Evolutionary conservation across 2,329 filamentous ascomycete genomes (phyloP), one percentile per base, ranked within the genome.

Genomic region (Phialocephala subalpina): DNA sequence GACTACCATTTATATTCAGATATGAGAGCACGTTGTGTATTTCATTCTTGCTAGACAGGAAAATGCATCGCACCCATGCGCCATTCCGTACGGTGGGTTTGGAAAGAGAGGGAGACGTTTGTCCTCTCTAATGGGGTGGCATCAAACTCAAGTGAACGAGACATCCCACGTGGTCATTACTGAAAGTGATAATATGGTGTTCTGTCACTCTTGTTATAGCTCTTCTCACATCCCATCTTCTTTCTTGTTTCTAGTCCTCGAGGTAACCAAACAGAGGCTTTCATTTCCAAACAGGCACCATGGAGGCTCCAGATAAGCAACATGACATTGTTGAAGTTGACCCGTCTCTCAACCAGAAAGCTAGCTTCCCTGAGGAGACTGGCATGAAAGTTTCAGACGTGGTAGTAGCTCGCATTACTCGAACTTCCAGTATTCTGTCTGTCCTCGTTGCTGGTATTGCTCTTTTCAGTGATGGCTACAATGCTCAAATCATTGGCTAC

Each of bases 401-500:
- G 7, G 56, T 53, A 1, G 60, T 62, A 18, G 40, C 35, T 35
- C 33, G 52, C 38, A 63, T 58, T n/a, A 70, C 66, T 6, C 61
- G 56, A 22, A 62, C 66, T 40, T 78, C 74, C 0, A 73, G 76
- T 4, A 72, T 76, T 9, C 55, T 79, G 36, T 79, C 75, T 22
- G 76, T 79, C 20, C 38, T 80, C 12, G 70, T 80, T 35, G 70
- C 78, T 1, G 78, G 78, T 4, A 67, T 79, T 22, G 78, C 78
- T 4, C 72, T 80, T 1, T 78, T 78, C 72, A 76, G 74, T 56
- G 77, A 79, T 70, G 77, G 78, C 8, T 79, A 79, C 72, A 79
- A 79, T 70, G 78, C 77, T 3, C 75, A 78, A 61, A 77, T 77
- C 64, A 77, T 63, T 60, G 62, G 77, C 1, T 79, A 79, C 60